Percentiles rank a stretch among this genome's conserved stretches.
phyloP scores from a whole-genome alignment of 2,329 filamentous ascomycete genomes.

The Ciborinia camelliae region DNA sequence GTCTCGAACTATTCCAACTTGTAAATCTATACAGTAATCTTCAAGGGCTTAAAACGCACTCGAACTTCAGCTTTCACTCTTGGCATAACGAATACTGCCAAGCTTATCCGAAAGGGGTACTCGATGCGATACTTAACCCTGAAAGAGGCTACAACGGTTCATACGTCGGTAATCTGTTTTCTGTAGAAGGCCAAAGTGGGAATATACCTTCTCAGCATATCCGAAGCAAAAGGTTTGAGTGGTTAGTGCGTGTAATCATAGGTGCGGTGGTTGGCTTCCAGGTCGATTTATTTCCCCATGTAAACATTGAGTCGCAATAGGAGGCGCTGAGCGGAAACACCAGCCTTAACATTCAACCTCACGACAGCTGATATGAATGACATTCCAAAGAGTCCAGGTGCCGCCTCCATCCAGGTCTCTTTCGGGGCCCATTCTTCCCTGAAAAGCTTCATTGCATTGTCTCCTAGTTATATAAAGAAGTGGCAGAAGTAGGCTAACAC shows the following conservation, averaged over 20 bases:
- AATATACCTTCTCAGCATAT: neutral
- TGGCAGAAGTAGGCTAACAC: neutral
- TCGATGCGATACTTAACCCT: constrained; percentile 5
- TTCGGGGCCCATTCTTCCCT: neutral
- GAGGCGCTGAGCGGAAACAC: constrained; percentile 13
- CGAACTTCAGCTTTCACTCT: constrained; percentile 5
- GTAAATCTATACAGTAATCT: neutral
- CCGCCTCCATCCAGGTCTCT: neutral
- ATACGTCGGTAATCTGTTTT: neutral
- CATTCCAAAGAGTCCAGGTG: constrained; percentile 1
- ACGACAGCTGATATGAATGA: constrained; percentile 11
- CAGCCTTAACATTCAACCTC: constrained; percentile 12
- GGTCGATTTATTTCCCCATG: constrained; percentile 17
- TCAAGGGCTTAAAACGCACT: neutral
- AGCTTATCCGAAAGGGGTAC: neutral
- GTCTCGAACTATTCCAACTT: neutral
- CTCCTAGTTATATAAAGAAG: neutral
- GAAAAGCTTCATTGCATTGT: constrained; percentile 8
- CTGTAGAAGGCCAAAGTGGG: constrained; percentile 12
- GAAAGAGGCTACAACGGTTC: neutral
- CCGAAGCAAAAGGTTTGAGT: constrained; percentile 12
- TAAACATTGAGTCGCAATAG: constrained; percentile 8
- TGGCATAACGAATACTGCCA: neutral
- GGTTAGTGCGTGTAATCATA: constrained; percentile 8
- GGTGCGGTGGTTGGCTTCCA: neutral